These are phyloP conservation scores for Barnettozyma populi DNA, from an alignment of 805 yeast species.

Conservation along the genomic window DNA sequence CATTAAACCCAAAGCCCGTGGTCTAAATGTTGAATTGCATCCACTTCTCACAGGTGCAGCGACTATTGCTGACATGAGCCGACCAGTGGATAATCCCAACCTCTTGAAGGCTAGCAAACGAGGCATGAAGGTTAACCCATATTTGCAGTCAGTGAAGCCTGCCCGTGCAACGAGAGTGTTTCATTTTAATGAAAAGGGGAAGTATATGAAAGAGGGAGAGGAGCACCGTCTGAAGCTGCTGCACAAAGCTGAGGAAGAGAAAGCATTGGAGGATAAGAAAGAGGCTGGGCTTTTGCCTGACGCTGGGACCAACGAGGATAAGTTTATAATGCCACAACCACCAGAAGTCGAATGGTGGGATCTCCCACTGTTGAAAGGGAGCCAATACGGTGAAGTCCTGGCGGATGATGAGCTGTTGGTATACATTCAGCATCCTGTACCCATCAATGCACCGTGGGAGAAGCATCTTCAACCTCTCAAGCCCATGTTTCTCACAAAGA, in stretches of 20 bases:
- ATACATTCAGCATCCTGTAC: slow-evolving; percentile 82
- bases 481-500: slow-evolving; percentile 62
- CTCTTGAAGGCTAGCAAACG: slow-evolving; percentile 17
- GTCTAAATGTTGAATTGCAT: slow-evolving; percentile 26
- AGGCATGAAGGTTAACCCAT: slow-evolving; percentile 32
- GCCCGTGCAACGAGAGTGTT: slow-evolving; percentile 35
- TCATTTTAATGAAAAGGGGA: slow-evolving; percentile 57
- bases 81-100: slow-evolving; percentile 21
- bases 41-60: slow-evolving; percentile 25
- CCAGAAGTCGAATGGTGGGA: slow-evolving; percentile 93
- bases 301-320: slow-evolving; percentile 47
- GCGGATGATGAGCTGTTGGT: slow-evolving; percentile 44
- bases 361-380: slow-evolving; percentile 37
- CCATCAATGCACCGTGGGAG: slow-evolving; percentile 56
- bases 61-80: not conserved
- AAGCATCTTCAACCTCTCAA: slow-evolving; percentile 34
- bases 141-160: slow-evolving; percentile 16
- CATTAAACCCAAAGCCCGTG: slow-evolving; percentile 9
- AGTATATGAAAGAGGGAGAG: slow-evolving; percentile 40
- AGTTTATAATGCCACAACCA: slow-evolving; percentile 42
- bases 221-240: slow-evolving; percentile 32
- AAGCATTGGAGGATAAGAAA: slow-evolving; percentile 27
- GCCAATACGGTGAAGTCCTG: slow-evolving; percentile 25
- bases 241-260: slow-evolving; percentile 31
- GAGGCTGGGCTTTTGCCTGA: slow-evolving; percentile 48